Base-by-base conservation (phyloP, 179 eudicot genomes). In the Camellia oleifera region DNA sequence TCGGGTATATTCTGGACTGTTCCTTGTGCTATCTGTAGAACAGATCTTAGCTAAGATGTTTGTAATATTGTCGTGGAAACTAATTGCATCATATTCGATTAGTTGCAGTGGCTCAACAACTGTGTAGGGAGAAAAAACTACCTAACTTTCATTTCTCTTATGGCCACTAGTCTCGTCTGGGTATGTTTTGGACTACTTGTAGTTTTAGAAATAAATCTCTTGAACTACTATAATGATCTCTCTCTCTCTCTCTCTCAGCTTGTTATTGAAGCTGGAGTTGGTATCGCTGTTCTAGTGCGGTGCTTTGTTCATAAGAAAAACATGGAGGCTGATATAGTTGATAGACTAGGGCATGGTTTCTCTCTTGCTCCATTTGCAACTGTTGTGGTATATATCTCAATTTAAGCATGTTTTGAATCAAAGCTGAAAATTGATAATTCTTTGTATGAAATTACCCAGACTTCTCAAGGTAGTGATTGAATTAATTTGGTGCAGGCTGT, bases 71-170 rank as follows among this genome's bases (percentile, higher is more conserved):
- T 10, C 6, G 1, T 40, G 66, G 58, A 32, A 53, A 17, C 44
- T 74, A 42, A 74, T n/a, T 18, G 15, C 74, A 14, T 65, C 14
- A 9, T 40, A 23, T 53, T 78, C 76, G 26, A 7, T 69, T 77
- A n/a, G 9, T 77, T 85, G 85, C 92, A 95, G 99, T 95, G 99
- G 99, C 97, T 95, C 62, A 95, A 95, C 89, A 95, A 95, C 78
- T 95, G 99, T 78, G 98, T 95, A 66, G 99, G 99, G 45, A 87
- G 94, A 71, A 94, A 92, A 81, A 95, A 95, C 77, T 95, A 95
- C 80, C 61, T 81, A 63, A 95, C 97, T 52, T 95, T 95, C 83
- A 90, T 95, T 83, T 88, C 85, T 78, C 97, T 95, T 80, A 95
- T 95, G 99, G 98, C 91, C 79, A 66, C 78, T 76, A 90, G 99